Conservation (phyloP, 345 rosid species). For the Durio zibethinus region DNA sequence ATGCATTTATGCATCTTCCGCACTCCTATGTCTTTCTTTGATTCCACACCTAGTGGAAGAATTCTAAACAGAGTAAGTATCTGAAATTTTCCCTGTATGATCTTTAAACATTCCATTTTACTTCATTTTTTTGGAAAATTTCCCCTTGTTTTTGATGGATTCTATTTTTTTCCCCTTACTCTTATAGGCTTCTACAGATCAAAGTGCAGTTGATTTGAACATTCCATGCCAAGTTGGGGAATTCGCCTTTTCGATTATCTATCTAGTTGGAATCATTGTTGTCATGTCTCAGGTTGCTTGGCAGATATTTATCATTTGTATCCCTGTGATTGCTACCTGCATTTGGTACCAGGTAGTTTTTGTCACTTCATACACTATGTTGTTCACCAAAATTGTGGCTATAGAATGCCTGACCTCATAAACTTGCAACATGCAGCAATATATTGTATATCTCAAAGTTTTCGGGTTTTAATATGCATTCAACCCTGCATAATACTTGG, state of each 20-base stretch:
- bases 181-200: slow-evolving; percentile 72
- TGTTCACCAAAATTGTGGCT: neutral
- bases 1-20: slow-evolving; percentile 63
- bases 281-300: slow-evolving; percentile 70
- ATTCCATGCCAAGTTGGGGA: slow-evolving; percentile 46
- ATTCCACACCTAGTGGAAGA: slow-evolving; percentile 69
- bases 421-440: neutral
- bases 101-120: neutral
- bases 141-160: neutral
- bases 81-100: neutral
- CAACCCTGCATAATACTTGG: neutral
- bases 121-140: neutral
- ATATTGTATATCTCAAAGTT: neutral
- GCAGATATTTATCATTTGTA: slow-evolving; percentile 53
- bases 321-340: slow-evolving; percentile 50
- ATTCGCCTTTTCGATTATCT: slow-evolving; percentile 46
- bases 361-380: neutral
- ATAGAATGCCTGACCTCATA: neutral
- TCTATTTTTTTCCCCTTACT: neutral
- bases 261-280: slow-evolving; percentile 53
- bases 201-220: slow-evolving; percentile 54
- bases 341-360: slow-evolving; percentile 57
- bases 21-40: slow-evolving; percentile 81
- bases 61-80: slow-evolving; percentile 49
- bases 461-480: neutral